Percentiles rank a stretch among this genome's conserved stretches.
These are phyloP conservation scores for Dactylellina leptospora DNA, from an alignment of 2,329 filamentous ascomycete species.

Conservation along the genomic window DNA sequence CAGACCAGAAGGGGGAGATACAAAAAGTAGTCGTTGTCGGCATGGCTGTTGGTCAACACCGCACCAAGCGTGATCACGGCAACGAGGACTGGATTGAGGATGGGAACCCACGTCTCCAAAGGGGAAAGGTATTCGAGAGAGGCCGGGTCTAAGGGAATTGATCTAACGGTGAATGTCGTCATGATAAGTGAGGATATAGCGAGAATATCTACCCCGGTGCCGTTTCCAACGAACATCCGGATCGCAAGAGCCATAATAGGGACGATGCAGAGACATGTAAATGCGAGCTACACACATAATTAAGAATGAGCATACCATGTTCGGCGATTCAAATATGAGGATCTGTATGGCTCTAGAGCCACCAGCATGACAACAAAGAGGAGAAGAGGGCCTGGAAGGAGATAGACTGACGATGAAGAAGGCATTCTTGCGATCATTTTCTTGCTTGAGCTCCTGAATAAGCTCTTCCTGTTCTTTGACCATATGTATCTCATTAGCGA, in stretches of 20 bases:
- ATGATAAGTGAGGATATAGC: conserved; percentile 46
- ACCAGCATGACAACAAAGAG: neutral
- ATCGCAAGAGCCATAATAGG: conserved; percentile 14
- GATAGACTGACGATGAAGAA: conserved; percentile 43
- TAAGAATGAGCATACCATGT: too few species aligned
- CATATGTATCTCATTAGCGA: conserved; percentile 4
- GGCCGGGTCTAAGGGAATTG: conserved; percentile 19
- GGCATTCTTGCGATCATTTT: conserved; percentile 51
- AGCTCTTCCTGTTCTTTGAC: conserved; percentile 44
- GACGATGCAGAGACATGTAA: conserved; percentile 41
- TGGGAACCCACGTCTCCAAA: conserved; percentile 35
- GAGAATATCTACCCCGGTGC: conserved; percentile 33
- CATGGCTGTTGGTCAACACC: conserved; percentile 24
- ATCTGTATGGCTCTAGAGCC: neutral
- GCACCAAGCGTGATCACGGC: conserved; percentile 38
- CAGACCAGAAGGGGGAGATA: conserved; percentile 41
- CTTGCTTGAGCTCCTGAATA: conserved; percentile 37
- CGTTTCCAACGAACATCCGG: conserved; percentile 27
- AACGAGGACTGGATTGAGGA: conserved; percentile 43
- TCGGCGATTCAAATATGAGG: neutral
- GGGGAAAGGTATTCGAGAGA: conserved; percentile 40
- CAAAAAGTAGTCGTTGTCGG: conserved; percentile 31
- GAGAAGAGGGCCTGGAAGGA: neutral
- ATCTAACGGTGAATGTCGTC: conserved; percentile 41
- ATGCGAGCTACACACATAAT: conserved; percentile 46